phyloP scores from a whole-genome alignment of 768 basidiomycete genomes.

The Pleurotus ostreatus region DNA sequence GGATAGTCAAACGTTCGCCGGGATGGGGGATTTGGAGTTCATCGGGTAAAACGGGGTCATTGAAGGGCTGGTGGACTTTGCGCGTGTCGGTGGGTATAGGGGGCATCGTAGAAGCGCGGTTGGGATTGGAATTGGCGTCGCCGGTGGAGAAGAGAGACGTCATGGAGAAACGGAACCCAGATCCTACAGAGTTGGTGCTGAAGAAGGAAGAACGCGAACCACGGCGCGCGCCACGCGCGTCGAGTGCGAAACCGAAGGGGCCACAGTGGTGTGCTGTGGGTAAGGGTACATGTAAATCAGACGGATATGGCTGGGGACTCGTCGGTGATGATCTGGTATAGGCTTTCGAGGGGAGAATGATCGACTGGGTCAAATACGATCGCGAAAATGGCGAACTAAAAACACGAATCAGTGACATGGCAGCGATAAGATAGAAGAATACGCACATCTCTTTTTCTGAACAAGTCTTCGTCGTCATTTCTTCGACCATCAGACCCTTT shows the following conservation, averaged over 20 bases:
- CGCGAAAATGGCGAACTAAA: constrained; percentile 31
- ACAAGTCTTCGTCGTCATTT: constrained; percentile 23
- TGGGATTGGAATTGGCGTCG: constrained; percentile 12
- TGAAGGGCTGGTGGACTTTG: constrained; percentile 62
- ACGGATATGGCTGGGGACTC: constrained; percentile 36
- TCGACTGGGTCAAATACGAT: constrained; percentile 34
- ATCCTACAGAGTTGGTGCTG: constrained; percentile 23
- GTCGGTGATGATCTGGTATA: constrained; percentile 29
- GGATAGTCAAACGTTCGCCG: constrained; percentile 59
- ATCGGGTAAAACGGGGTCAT: constrained; percentile 67
- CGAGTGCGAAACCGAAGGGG: constrained; percentile 38
- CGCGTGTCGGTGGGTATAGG: constrained; percentile 30
- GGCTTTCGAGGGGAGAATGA: constrained; percentile 52
- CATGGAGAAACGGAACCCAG: constrained; percentile 33
- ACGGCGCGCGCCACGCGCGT: constrained; percentile 12
- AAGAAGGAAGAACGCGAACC: constrained; percentile 14
- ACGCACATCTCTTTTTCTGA: constrained; percentile 22
- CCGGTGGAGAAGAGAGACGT: constrained; percentile 33
- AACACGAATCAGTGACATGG: too few relatives aligned
- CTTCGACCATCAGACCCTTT: constrained; percentile 34
- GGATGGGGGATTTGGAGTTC: constrained; percentile 52
- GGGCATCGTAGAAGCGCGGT: constrained; percentile 17
- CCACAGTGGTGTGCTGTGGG: constrained; percentile 16
- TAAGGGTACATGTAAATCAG: constrained; percentile 34
- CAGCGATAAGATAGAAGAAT: neutral